Conservation (phyloP, 2,329 filamentous ascomycete species). For the Celoporthe dispersa region DNA sequence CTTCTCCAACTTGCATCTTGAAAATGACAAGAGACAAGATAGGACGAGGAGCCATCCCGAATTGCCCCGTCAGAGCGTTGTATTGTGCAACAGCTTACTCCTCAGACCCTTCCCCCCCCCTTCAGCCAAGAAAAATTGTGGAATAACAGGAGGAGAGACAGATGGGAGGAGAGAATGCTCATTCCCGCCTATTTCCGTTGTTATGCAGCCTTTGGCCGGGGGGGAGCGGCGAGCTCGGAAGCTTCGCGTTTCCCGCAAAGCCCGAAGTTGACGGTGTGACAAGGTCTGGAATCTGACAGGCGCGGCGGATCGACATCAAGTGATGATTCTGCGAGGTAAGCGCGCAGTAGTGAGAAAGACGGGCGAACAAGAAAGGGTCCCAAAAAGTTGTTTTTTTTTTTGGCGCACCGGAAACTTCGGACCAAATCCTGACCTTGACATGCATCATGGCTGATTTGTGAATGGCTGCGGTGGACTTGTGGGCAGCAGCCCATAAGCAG, state of each 20-base stretch:
- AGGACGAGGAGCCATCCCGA: not conserved
- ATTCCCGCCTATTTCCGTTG: slow-evolving; percentile 10
- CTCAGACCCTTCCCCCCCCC: too few species aligned
- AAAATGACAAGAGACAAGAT: not conserved
- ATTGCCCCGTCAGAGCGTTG: not conserved
- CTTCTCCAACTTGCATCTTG: slow-evolving; percentile 3
- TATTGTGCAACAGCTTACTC: not conserved
- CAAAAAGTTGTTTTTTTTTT: not conserved
- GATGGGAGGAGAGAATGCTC: not conserved
- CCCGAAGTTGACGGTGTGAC: slow-evolving; percentile 22
- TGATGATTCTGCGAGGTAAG: slow-evolving; percentile 17
- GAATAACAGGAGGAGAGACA: too few species aligned
- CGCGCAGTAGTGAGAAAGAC: not conserved
- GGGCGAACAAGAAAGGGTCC: not conserved
- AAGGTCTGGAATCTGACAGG: slow-evolving; percentile 6
- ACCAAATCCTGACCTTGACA: slow-evolving; percentile 7
- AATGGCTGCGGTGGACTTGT: not conserved
- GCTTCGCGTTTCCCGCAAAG: slow-evolving; percentile 16
- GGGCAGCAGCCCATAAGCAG: not conserved
- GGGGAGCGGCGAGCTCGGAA: slow-evolving; percentile 11
- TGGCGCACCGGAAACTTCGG: slow-evolving; percentile 7
- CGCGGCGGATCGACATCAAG: slow-evolving; percentile 10
- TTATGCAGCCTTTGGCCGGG: not conserved
- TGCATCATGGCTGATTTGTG: not conserved
- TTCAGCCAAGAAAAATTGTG: too few species aligned